Conservation (phyloP, 805 yeast genomes). For the Wickerhamiella occidentalis region DNA sequence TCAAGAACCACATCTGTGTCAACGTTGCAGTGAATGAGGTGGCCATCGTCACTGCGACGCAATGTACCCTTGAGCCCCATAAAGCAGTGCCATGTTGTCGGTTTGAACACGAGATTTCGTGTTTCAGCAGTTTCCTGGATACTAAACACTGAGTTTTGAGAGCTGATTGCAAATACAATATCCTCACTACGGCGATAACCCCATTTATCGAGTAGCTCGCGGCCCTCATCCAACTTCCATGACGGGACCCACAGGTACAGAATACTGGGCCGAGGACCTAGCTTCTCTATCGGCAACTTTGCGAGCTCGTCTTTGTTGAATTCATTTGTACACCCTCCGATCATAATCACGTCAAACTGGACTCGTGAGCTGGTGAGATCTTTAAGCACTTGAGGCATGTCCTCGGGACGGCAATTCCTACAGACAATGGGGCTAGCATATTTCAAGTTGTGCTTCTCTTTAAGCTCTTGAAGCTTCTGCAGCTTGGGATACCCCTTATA, state of each 20-base stretch:
- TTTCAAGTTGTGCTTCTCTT: conserved; percentile 41
- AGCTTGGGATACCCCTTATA: conserved; percentile 81
- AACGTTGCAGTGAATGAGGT: conserved; percentile 80
- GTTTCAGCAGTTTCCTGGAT: conserved; percentile 35
- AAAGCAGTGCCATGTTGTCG: conserved; percentile 85
- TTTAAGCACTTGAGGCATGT: conserved; percentile 46
- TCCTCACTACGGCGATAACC: conserved; percentile 84
- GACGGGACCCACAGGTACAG: conserved; percentile 81
- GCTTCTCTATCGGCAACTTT: conserved; percentile 55
- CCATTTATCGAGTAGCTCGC: conserved; percentile 38
- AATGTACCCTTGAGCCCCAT: conserved; percentile 96
- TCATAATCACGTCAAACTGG: conserved; percentile 82
- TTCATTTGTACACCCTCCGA: conserved; percentile 71
- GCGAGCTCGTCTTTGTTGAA: conserved; percentile 49
- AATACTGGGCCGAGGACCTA: conserved; percentile 78
- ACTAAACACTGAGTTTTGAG: conserved; percentile 49
- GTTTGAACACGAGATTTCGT: conserved; percentile 42
- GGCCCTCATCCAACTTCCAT: conserved; percentile 47
- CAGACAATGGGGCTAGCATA: conserved; percentile 59
- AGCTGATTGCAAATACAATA: conserved; percentile 66
- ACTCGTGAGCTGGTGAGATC: conserved; percentile 49
- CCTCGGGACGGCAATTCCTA: conserved; percentile 37
- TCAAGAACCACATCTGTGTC: conserved; percentile 82
- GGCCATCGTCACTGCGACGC: conserved; percentile 69
- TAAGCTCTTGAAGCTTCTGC: conserved; percentile 53